Conservation (phyloP, 805 yeast genomes). For the Saccharomycopsis sp. region DNA sequence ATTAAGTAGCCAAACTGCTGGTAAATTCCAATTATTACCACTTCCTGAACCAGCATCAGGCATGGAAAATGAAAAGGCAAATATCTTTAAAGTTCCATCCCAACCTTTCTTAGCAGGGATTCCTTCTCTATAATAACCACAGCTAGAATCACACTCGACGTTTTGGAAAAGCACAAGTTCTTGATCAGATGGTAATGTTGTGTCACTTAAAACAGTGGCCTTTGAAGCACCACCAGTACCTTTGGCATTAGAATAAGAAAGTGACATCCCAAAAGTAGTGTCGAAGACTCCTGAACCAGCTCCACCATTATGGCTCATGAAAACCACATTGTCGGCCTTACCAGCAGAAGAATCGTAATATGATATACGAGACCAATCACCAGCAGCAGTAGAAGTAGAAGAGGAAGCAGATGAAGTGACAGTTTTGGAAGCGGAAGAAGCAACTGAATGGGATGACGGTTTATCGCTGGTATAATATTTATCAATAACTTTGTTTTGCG, state of each 20-base stretch:
- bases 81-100: conserved; percentile 73
- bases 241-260: conserved; percentile 73
- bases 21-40: conserved; percentile 78
- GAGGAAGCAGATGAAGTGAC: conserved; percentile 19
- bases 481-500: conserved; percentile 18
- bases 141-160: conserved; percentile 42
- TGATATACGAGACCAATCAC: conserved; percentile 66
- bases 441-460: conserved; percentile 21
- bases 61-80: conserved; percentile 91
- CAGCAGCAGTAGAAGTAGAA: conserved; percentile 27
- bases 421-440: conserved; percentile 20
- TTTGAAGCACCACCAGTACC: conserved; percentile 67
- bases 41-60: conserved; percentile 47
- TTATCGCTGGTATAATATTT: conserved; percentile 19
- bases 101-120: conserved; percentile 95
- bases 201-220: conserved; percentile 60
- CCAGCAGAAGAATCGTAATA: conserved; percentile 57
- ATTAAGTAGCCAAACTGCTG: conserved; percentile 93
- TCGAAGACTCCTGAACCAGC: conserved; percentile 81
- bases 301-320: conserved; percentile 82
- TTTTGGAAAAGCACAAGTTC: conserved; percentile 82
- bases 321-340: conserved; percentile 57
- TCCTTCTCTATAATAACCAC: conserved; percentile 81
- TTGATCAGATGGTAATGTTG: conserved; percentile 55
- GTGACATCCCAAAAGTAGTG: conserved; percentile 79